Base-by-base conservation (phyloP, 257 asterid species). In the Solanum chaucha region DNA sequence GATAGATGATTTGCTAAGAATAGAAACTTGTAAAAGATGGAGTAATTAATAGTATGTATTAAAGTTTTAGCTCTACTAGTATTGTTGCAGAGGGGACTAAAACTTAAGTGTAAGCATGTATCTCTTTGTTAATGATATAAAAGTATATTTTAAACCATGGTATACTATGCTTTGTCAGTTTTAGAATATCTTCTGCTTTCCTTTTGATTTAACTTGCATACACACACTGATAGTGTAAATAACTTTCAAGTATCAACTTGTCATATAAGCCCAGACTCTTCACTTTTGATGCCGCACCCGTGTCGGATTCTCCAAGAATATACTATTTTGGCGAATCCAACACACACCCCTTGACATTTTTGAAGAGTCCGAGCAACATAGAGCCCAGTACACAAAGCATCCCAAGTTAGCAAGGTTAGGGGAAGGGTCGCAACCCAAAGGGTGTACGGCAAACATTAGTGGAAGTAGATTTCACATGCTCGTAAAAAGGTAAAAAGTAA, bases 1-100 rank as follows among this genome's bases (percentile, higher is more conserved):
- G 91, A 91, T 82, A 34, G 61, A 24, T 48, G 61, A 35, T 48
- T 80, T 44, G 65, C 85, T 46, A 80, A 80, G 28, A 46, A 80
- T 46, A 80, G 41, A 46, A 80, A 80, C 67, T 28, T 80, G 84
- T 80, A 44, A 78, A 78, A 78, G 85, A 48, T 81, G 46, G 80
- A 9, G 80, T 44, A 78, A 44, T 44, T 46, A 78, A 15, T 68
- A 65, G 55, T 75, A 80, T 81, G 44, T 81, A 30, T 30, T 81
- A 48, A 81, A 81, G 41, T 81, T 81, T 19, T 81, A 81, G 68
- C 34, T 81, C 26, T 48, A 10, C 68, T 81, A 46, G 22, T 81
- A 30, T 30, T 48, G 85, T 48, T 48, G 68, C 85, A 81, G 85
- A 46, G 68, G 65, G 84, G 61, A 32, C 19, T 80, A 46, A 80